phyloP scores from a whole-genome alignment of 176 grass and related monocot species.

The Triticum timopheevii region DNA sequence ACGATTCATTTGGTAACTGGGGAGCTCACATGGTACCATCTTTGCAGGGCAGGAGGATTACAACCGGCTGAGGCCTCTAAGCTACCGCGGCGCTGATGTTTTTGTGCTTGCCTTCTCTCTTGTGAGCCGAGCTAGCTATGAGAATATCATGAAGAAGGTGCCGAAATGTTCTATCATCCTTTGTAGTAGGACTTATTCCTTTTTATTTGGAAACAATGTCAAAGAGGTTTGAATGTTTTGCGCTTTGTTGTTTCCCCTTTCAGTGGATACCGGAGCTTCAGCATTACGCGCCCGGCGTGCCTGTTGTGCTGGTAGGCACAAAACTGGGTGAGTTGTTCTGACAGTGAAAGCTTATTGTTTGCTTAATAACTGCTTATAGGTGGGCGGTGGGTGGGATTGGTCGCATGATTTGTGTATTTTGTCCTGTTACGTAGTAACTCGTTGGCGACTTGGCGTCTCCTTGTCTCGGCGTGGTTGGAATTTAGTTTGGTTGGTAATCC shows the following conservation, averaged over 20 bases:
- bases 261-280: conserved; percentile 99
- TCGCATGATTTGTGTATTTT: not conserved
- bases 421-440: conserved; percentile 20
- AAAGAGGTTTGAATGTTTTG: not conserved
- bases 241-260: conserved; percentile 35
- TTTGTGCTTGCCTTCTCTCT: conserved; percentile 98
- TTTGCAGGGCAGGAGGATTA: conserved; percentile 95
- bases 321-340: conserved; percentile 79
- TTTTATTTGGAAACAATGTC: conserved; percentile 1
- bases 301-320: conserved; percentile 92
- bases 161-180: not conserved
- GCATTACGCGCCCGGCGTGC: conserved; percentile 93
- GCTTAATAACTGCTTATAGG: conserved; percentile 23
- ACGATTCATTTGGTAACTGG: not conserved
- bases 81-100: conserved; percentile 94
- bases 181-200: not conserved
- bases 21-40: conserved; percentile 16
- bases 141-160: conserved; percentile 99
- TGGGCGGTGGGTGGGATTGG: conserved; percentile 9
- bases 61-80: conserved; percentile 91
- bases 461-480: conserved; percentile 30
- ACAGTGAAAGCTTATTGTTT: conserved; percentile 24
- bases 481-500: conserved; percentile 22
- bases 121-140: conserved; percentile 97
- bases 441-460: conserved; percentile 34